Conservation (phyloP, 208 protist species). For the Acanthamoeba healyi region DNA sequence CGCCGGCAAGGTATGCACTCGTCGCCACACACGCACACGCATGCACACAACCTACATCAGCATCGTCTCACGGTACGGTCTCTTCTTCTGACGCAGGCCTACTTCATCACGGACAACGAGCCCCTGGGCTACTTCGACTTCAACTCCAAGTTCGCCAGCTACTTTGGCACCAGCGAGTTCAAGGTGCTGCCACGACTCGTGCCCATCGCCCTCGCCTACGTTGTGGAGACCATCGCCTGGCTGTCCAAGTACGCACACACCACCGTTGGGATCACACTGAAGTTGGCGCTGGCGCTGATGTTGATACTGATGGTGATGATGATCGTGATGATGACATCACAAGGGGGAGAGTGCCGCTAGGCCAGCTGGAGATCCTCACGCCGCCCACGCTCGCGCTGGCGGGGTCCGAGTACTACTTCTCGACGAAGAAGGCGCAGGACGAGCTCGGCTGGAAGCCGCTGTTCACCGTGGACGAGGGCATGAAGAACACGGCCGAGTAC, state of each 20-base stretch:
- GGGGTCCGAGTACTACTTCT: constrained; percentile 23
- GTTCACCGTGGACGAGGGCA: constrained; percentile 35
- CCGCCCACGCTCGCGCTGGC: background rate
- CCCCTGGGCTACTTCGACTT: constrained; percentile 56
- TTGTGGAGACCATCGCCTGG: constrained; percentile 33
- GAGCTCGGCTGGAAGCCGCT: constrained; percentile 32
- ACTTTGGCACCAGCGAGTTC: background rate
- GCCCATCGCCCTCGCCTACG: background rate
- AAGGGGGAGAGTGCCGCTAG: background rate
- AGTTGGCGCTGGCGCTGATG: too few relatives aligned
- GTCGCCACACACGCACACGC: background rate
- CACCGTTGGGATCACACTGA: too few relatives aligned
- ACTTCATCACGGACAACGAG: constrained; percentile 29
- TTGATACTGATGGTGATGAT: background rate
- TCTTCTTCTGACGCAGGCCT: constrained; percentile 17
- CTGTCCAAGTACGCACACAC: background rate
- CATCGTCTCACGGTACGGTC: background rate
- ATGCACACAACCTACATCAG: background rate
- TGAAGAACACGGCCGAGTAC: constrained; percentile 52
- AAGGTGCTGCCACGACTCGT: background rate
- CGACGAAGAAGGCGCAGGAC: constrained; percentile 11
- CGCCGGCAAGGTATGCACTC: constrained; percentile 41
- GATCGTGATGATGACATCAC: too few relatives aligned
- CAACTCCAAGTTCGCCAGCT: background rate
- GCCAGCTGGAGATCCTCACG: background rate